phyloP scores from a whole-genome alignment of 2,329 filamentous ascomycete species.

The Albifimbria verrucaria region DNA sequence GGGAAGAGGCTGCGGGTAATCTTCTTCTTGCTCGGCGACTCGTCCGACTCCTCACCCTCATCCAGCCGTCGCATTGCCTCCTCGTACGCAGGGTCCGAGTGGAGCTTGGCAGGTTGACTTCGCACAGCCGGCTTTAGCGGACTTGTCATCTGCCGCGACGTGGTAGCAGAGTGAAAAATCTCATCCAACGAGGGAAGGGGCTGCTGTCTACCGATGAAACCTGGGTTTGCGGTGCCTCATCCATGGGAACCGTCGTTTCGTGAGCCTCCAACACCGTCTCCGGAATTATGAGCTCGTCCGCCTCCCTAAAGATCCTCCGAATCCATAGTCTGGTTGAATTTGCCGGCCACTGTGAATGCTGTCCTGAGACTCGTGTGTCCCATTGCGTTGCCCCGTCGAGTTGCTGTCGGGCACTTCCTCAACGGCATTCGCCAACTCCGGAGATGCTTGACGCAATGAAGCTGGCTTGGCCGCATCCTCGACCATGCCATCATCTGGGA shows the following conservation, averaged over 20 bases:
- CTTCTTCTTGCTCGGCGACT: conserved; percentile 18
- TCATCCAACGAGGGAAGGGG: conserved; percentile 33
- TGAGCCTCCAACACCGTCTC: conserved; percentile 15
- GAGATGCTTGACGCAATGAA: neutral
- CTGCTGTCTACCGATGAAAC: conserved; percentile 26
- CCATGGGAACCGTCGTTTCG: conserved; percentile 8
- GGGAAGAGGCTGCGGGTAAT: conserved; percentile 26
- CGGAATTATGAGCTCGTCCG: conserved; percentile 16
- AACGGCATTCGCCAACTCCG: no score
- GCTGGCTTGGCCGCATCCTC: neutral
- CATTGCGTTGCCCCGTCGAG: neutral
- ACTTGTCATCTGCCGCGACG: conserved; percentile 33
- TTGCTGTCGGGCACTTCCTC: conserved; percentile 19
- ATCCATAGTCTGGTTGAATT: conserved; percentile 38
- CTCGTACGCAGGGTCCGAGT: conserved; percentile 36
- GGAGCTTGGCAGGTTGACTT: conserved; percentile 20
- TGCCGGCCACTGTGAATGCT: conserved; percentile 49
- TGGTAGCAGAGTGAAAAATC: conserved; percentile 37
- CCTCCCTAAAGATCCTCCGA: conserved; percentile 22
- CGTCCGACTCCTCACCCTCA: conserved; percentile 24
- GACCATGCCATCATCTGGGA: conserved; percentile 7
- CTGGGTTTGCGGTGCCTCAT: conserved; percentile 11
- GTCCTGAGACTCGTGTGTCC: conserved; percentile 17
- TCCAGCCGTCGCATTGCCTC: conserved; percentile 42
- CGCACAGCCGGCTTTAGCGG: conserved; percentile 23